A percentile compares a stretch with the other conserved stretches of the same genome.
These are phyloP conservation scores for Ophiostoma sp. DNA, from an alignment of 2,329 filamentous ascomycete genomes.

Conservation along the genomic window DNA sequence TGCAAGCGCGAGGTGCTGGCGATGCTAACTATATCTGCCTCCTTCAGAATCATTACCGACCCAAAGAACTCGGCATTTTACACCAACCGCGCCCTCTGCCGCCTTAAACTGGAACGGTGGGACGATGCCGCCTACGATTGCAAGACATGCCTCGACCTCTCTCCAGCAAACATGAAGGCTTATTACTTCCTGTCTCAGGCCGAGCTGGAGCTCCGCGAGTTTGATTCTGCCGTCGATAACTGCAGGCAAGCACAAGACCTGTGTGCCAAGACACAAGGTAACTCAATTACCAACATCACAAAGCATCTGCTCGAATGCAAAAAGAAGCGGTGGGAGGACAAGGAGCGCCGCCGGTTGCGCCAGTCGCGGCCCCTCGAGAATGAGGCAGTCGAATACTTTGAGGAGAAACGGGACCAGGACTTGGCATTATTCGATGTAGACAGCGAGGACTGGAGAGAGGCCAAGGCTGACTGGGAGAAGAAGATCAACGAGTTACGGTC, in stretches of 20 bases:
- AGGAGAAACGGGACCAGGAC: slow-evolving; percentile 39
- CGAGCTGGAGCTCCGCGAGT: slow-evolving; percentile 66
- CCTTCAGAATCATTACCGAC: slow-evolving; percentile 69
- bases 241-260: slow-evolving; percentile 68
- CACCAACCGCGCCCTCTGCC: slow-evolving; percentile 82
- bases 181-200: slow-evolving; percentile 80
- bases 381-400: slow-evolving; percentile 52
- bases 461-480: slow-evolving; percentile 43
- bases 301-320: slow-evolving; percentile 72
- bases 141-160: slow-evolving; percentile 64
- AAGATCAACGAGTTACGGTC: slow-evolving; percentile 44
- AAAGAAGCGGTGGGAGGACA: slow-evolving; percentile 76
- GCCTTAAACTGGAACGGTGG: slow-evolving; percentile 69
- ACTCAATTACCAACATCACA: slow-evolving; percentile 65
- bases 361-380: slow-evolving; percentile 54
- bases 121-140: slow-evolving; percentile 74
- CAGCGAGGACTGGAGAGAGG: slow-evolving; percentile 42
- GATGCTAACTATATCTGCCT: not conserved
- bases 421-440: slow-evolving; percentile 38
- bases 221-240: slow-evolving; percentile 65
- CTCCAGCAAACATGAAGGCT: slow-evolving; percentile 68
- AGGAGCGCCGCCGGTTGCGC: slow-evolving; percentile 57
- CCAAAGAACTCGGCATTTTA: slow-evolving; percentile 72
- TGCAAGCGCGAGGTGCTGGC: not conserved
- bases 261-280: slow-evolving; percentile 57